Percentiles rank a stretch among this genome's conserved stretches.
These are phyloP conservation scores for Colletotrichum caudatum DNA, from an alignment of 2,329 filamentous ascomycete genomes.

Conservation along the genomic window DNA sequence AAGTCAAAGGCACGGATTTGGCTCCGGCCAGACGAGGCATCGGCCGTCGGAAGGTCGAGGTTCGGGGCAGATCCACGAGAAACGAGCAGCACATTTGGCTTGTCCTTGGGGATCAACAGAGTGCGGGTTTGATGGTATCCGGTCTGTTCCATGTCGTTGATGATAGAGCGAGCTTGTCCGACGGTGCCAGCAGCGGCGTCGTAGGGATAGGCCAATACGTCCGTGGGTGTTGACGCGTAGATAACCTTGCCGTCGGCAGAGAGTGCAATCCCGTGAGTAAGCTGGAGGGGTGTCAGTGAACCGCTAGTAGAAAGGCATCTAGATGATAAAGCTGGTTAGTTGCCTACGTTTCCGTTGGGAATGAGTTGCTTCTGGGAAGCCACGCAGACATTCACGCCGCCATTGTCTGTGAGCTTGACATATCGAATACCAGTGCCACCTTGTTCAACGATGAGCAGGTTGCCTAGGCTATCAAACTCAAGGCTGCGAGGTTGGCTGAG, in stretches of 20 bases:
- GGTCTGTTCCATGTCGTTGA: constrained; percentile 57
- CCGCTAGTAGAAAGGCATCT: not conserved
- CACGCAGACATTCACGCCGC: constrained; percentile 48
- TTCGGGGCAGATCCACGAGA: constrained; percentile 74
- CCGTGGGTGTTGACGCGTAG: constrained; percentile 68
- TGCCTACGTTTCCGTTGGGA: constrained; percentile 45
- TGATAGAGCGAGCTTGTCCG: constrained; percentile 65
- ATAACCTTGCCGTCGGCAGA: constrained; percentile 65
- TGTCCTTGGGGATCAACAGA: constrained; percentile 68
- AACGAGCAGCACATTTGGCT: constrained; percentile 70
- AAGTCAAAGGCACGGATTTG: constrained; percentile 73
- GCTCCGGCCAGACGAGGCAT: constrained; percentile 67
- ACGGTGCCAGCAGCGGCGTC: constrained; percentile 65
- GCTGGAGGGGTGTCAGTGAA: constrained; percentile 48
- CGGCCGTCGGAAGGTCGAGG: constrained; percentile 66
- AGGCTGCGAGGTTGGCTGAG: constrained; percentile 49
- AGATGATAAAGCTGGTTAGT: not conserved
- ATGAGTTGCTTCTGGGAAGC: constrained; percentile 47
- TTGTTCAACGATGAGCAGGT: constrained; percentile 53
- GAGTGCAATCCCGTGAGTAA: constrained; percentile 69
- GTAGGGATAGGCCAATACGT: constrained; percentile 75
- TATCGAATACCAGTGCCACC: constrained; percentile 49
- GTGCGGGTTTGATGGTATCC: constrained; percentile 75
- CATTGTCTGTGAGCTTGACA: constrained; percentile 50
- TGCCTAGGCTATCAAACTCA: constrained; percentile 52